Base-by-base conservation (phyloP, 371 early-diverging fungal species). In the Sanchytrium tribonematis region DNA sequence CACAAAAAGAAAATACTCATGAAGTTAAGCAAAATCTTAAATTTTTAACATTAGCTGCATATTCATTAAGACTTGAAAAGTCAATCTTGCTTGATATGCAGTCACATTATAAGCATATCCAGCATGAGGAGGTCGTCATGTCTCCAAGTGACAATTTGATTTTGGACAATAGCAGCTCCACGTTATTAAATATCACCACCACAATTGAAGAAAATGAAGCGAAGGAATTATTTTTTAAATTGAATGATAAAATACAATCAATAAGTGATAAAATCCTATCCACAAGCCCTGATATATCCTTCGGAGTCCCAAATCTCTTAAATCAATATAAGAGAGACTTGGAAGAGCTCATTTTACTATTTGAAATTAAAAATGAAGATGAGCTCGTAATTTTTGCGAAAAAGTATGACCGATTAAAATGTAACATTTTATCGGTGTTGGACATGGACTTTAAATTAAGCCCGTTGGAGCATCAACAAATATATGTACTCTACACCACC, bases 401-500 rank as follows among this genome's bases (percentile, higher is more conserved):
- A 22, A 5, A 48, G 22, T 48, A 12, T 48, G 48, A 48, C 22
- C 48, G 48, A 48, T 12, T 48, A 5, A 48, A 48, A 48, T 48
- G 12, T 12, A 48, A 48, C 48, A 48, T 48, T 48, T 12, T 12
- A 5, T 48, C 48, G 48, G 48, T 48, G 48, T 48, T 48, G 48
- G 48, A 48, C 12, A 75, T 80, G 0, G 77, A 77, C 2, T 73
- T 73, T 12, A 75, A 12, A 16, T 30, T 88, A n/a, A 80, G 77
- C 22, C 88, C 88, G 0, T 82, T 85, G 31, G 74, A 76, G 29
- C 83, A 84, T 68, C 88, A 88, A 69, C 82, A 80, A 29, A 80
- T 89, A 66, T 77, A 80, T 17, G 85, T 87, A 0, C 77, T 90
- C 1, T 88, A 83, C 74, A 84, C 84, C 1, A 77, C 81, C 17